phyloP scores from a whole-genome alignment of 768 basidiomycete species.

The Amanita muscaria region DNA sequence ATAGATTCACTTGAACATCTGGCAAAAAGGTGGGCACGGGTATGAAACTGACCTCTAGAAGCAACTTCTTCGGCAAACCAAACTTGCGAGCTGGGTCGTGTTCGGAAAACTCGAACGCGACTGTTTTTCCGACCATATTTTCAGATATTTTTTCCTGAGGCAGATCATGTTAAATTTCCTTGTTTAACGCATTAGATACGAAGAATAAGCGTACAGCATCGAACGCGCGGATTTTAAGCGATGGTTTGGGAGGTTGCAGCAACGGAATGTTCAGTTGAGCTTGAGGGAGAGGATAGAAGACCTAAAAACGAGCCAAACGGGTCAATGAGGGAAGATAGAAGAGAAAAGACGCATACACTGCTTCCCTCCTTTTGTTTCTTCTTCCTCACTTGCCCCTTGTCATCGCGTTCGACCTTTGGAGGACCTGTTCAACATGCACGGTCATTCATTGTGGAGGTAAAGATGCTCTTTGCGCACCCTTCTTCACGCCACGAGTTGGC shows the following conservation, averaged over 20 bases:
- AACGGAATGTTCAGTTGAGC: slow-evolving; percentile 30
- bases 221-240: slow-evolving; percentile 33
- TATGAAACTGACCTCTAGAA: slow-evolving; percentile 52
- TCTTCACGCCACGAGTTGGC: not conserved
- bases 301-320: not conserved
- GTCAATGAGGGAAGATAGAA: not conserved
- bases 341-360: slow-evolving; percentile 19
- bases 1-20: not conserved
- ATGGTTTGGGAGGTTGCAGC: slow-evolving; percentile 28
- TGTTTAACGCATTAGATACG: not conserved
- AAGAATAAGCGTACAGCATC: slow-evolving; percentile 26
- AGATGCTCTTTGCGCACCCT: not conserved
- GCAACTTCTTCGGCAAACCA: slow-evolving; percentile 62
- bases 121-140: slow-evolving; percentile 34
- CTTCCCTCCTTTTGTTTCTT: slow-evolving; percentile 19
- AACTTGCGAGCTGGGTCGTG: slow-evolving; percentile 51
- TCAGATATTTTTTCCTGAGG: slow-evolving; percentile 21
- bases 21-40: not conserved
- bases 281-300: slow-evolving; percentile 32
- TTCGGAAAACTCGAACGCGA: slow-evolving; percentile 34
- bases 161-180: not conserved
- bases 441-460: not conserved
- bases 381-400: slow-evolving; percentile 9
- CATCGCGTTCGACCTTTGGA: slow-evolving; percentile 9
- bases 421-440: not conserved